Conservation (phyloP, 352 stramenopile genomes). For the Aphanomyces astaci region DNA sequence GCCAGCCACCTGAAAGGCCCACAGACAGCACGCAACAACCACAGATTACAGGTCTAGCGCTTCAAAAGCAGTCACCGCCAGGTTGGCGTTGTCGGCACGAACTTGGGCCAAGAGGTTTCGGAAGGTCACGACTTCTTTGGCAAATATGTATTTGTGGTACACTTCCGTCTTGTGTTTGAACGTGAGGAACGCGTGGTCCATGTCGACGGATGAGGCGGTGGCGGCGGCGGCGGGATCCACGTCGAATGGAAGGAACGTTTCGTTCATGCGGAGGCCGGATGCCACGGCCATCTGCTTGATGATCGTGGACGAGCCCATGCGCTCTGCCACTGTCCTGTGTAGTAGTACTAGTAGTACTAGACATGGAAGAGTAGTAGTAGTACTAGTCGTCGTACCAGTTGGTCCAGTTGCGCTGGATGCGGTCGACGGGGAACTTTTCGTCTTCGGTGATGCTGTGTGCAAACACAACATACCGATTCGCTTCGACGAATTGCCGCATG, state of each 20-base stretch:
- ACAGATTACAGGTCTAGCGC: too few species aligned
- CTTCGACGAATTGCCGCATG: slow-evolving; percentile 15
- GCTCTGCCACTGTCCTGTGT: slow-evolving; percentile 11
- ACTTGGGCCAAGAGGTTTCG: slow-evolving; percentile 12
- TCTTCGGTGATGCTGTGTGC: slow-evolving; percentile 22
- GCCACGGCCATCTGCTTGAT: slow-evolving; percentile 22
- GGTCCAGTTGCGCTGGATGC: slow-evolving; percentile 23
- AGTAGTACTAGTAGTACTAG: not conserved
- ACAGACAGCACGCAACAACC: too few species aligned
- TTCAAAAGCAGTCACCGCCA: too few species aligned
- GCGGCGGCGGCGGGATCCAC: slow-evolving; percentile 2
- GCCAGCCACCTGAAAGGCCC: too few species aligned
- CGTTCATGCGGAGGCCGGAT: slow-evolving; percentile 15
- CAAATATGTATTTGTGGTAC: slow-evolving; percentile 20
- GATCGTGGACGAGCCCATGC: slow-evolving; percentile 2
- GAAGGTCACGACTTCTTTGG: slow-evolving; percentile 9
- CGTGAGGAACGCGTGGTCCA: not conserved
- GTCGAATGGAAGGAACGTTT: slow-evolving; percentile 16
- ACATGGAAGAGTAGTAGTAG: too few species aligned
- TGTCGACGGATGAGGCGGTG: not conserved
- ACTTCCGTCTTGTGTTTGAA: slow-evolving; percentile 17
- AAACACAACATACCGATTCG: slow-evolving; percentile 17
- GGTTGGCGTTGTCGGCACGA: not conserved
- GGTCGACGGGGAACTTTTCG: slow-evolving; percentile 22
- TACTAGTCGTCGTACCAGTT: slow-evolving; percentile 16